Conservation (phyloP, 23 red algal genomes). For the Gracilariopsis chorda region DNA sequence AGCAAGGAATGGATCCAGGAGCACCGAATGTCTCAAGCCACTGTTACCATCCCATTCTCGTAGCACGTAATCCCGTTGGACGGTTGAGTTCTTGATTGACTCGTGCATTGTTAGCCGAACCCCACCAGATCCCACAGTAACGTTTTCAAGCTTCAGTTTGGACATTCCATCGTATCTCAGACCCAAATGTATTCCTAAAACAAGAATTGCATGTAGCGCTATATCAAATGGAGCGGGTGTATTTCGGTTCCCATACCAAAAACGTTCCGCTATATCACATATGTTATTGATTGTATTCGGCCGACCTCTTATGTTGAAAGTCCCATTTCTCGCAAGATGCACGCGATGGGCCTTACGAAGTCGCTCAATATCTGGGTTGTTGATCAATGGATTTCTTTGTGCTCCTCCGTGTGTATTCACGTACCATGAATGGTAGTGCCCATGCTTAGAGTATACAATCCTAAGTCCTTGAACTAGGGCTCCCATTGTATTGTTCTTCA, state of each 20-base stretch:
- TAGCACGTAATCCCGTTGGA: neutral
- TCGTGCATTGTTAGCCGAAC: neutral
- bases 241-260: neutral
- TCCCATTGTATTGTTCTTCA: slow-evolving; percentile 2
- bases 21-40: neutral
- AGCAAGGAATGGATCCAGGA: slow-evolving; percentile 41
- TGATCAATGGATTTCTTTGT: neutral
- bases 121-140: neutral
- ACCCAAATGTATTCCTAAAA: slow-evolving; percentile 25
- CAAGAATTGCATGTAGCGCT: neutral
- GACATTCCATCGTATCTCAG: slow-evolving; percentile 3
- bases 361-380: slow-evolving; percentile 5
- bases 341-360: slow-evolving; percentile 12
- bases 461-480: slow-evolving; percentile 13
- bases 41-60: slow-evolving; percentile 11
- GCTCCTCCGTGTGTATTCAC: neutral
- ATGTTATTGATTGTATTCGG: neutral
- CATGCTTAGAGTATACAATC: neutral
- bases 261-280: slow-evolving; percentile 7
- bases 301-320: neutral
- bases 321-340: neutral
- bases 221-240: neutral
- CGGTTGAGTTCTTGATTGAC: slow-evolving; percentile 44
- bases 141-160: neutral
- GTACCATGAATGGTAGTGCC: neutral